phyloP scores from a whole-genome alignment of 768 basidiomycete genomes.

The Boletellus ananas region DNA sequence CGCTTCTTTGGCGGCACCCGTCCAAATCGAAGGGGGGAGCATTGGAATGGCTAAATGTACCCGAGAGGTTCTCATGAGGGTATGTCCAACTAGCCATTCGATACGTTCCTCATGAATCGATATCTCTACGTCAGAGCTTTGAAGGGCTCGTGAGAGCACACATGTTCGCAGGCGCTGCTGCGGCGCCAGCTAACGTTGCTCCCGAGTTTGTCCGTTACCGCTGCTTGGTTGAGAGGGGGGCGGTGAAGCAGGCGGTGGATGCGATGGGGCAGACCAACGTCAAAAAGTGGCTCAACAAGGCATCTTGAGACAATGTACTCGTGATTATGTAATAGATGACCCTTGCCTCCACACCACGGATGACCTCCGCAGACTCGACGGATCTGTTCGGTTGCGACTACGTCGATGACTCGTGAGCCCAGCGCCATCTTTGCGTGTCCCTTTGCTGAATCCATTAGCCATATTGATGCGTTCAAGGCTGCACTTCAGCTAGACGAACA shows the following conservation, averaged over 20 bases:
- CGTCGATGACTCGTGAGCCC: slow-evolving; percentile 66
- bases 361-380: slow-evolving; percentile 9
- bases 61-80: slow-evolving; percentile 60
- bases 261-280: slow-evolving; percentile 63
- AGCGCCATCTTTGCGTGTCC: neutral
- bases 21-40: slow-evolving; percentile 68
- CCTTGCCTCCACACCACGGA: slow-evolving; percentile 6
- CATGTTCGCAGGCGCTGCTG: slow-evolving; percentile 52
- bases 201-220: slow-evolving; percentile 77
- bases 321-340: slow-evolving; percentile 22
- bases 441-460: slow-evolving; percentile 34
- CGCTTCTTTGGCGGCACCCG: slow-evolving; percentile 67
- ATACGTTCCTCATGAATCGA: slow-evolving; percentile 1
- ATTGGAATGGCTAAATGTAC: slow-evolving; percentile 72
- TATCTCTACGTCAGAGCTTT: slow-evolving; percentile 55
- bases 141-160: slow-evolving; percentile 57
- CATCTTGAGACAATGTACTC: slow-evolving; percentile 17
- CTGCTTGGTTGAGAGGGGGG: slow-evolving; percentile 57
- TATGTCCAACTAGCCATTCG: slow-evolving; percentile 35
- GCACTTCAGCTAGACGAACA: slow-evolving; percentile 65
- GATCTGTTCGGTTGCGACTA: slow-evolving; percentile 49
- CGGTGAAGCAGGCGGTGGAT: slow-evolving; percentile 66
- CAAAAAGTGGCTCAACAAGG: slow-evolving; percentile 74
- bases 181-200: slow-evolving; percentile 46
- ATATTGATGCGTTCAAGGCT: slow-evolving; percentile 73